Percentiles rank a stretch among this genome's conserved stretches.
Conservation (phyloP, 331 rosid species). For the Malus hybrid region DNA sequence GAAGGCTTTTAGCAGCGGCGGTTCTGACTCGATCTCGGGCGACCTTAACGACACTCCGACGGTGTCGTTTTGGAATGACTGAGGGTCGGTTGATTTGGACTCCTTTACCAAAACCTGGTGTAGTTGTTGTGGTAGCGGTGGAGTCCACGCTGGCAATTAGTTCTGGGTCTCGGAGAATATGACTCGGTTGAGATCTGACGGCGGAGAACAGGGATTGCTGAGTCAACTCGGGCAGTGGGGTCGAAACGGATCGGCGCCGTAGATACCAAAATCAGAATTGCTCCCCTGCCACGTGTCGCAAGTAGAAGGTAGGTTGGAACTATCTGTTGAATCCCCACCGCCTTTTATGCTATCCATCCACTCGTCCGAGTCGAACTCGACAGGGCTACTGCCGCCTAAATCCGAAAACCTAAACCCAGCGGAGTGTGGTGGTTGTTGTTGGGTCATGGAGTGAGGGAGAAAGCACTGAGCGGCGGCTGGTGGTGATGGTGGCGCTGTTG, state of each 20-base stretch:
- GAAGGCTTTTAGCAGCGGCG: slow-evolving; percentile 58
- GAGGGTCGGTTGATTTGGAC: slow-evolving; percentile 5
- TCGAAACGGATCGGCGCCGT: slow-evolving; percentile 16
- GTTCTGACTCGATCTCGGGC: slow-evolving; percentile 37
- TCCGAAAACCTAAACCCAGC: slow-evolving; percentile 52
- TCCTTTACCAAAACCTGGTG: slow-evolving; percentile 20
- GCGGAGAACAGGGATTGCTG: slow-evolving; percentile 33
- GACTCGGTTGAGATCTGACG: slow-evolving; percentile 71
- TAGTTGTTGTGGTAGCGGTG: slow-evolving; percentile 20
- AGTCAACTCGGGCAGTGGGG: slow-evolving; percentile 40
- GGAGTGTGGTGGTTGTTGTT: slow-evolving; percentile 35
- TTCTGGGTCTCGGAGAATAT: slow-evolving; percentile 32
- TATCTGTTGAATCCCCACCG: slow-evolving; percentile 63
- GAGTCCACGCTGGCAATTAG: slow-evolving; percentile 36
- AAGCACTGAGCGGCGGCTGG: slow-evolving; percentile 33
- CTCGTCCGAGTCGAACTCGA: slow-evolving; percentile 81
- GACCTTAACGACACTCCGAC: slow-evolving; percentile 32
- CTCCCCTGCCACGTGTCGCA: slow-evolving; percentile 46
- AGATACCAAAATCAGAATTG: slow-evolving; percentile 50
- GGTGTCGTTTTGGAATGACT: slow-evolving; percentile 13
- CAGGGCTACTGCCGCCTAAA: slow-evolving; percentile 34
- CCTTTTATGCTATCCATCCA: slow-evolving; percentile 77
- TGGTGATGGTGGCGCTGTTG: slow-evolving; percentile 46
- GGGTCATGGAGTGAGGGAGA: slow-evolving; percentile 61
- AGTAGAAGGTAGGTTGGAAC: slow-evolving; percentile 51